Conservation (phyloP, 345 rosid genomes). For the Rhodamnia argentea region DNA sequence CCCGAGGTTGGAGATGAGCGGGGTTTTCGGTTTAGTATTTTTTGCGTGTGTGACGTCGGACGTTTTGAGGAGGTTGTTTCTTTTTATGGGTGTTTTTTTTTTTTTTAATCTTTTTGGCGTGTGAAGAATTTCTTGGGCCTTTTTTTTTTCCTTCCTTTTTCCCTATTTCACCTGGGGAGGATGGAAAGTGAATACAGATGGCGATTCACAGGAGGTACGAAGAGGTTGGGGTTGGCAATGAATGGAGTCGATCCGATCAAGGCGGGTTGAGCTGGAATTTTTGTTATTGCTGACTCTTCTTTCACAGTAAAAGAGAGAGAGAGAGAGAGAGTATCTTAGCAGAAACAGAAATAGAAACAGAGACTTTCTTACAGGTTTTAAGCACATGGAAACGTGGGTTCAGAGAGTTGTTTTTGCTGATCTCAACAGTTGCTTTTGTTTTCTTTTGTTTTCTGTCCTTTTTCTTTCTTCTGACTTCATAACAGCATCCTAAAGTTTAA, state of each 20-base stretch:
- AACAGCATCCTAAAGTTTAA: background rate
- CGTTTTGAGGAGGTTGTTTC: background rate
- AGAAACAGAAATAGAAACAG: background rate
- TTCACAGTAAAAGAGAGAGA: background rate
- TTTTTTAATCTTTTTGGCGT: background rate
- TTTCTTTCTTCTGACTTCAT: background rate
- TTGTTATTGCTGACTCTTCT: background rate
- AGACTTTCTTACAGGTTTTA: background rate
- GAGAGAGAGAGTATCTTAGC: background rate
- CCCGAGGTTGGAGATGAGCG: background rate
- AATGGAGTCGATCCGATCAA: constrained; percentile 33
- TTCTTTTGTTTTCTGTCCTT: background rate
- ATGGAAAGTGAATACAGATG: constrained; percentile 4
- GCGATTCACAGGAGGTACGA: background rate
- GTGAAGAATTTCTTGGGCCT: background rate
- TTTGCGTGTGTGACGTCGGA: background rate
- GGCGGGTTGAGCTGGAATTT: constrained; percentile 19
- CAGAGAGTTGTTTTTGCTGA: background rate
- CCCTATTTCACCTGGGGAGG: constrained; percentile 2
- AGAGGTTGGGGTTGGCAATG: constrained; percentile 6
- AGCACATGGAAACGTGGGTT: background rate
- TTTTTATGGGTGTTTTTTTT: background rate
- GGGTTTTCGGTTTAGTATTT: background rate
- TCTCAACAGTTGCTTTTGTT: background rate
- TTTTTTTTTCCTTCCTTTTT: background rate